Evolutionary conservation across 2,329 filamentous ascomycete species (phyloP).

Genomic region (Claviceps purpurea): DNA sequence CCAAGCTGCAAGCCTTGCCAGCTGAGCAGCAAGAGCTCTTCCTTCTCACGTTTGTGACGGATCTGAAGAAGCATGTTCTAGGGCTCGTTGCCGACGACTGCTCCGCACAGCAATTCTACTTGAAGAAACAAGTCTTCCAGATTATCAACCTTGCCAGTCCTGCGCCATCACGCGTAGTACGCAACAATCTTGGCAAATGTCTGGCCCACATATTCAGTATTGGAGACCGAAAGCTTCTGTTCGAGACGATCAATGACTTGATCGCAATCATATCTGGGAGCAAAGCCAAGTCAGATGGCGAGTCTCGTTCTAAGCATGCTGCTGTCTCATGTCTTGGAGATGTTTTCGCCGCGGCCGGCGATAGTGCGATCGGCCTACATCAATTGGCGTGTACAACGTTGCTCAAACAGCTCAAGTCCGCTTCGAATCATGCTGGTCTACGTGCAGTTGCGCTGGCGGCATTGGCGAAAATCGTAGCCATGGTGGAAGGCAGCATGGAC

Average conservation of each 20-base stretch:
- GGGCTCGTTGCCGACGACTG: conserved; percentile 64
- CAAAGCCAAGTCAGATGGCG: conserved; percentile 63
- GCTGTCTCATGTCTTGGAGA: conserved; percentile 78
- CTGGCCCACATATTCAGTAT: conserved; percentile 70
- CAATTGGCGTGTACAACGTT: conserved; percentile 58
- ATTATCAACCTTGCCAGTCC: conserved; percentile 78
- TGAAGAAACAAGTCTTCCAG: conserved; percentile 91
- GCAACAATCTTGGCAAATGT: conserved; percentile 77
- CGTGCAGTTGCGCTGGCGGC: conserved; percentile 66
- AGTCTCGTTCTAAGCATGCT: conserved; percentile 70
- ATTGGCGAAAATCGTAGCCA: conserved; percentile 61
- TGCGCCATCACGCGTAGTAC: conserved; percentile 72
- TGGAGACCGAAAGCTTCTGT: conserved; percentile 82
- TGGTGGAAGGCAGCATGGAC: conserved; percentile 66
- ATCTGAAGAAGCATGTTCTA: conserved; percentile 68
- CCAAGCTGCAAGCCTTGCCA: conserved; percentile 78
- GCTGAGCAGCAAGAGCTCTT: conserved; percentile 94
- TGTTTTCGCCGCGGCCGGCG: conserved; percentile 81
- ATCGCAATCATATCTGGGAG: conserved; percentile 56
- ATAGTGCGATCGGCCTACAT: conserved; percentile 78
- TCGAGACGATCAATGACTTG: conserved; percentile 88
- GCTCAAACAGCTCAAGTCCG: conserved; percentile 66
- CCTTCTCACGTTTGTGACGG: conserved; percentile 75
- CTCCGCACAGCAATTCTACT: conserved; percentile 75
- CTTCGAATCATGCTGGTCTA: conserved; percentile 68